phyloP scores from a whole-genome alignment of 2,329 filamentous ascomycete species.

The Calonectria pseudoturangicola region DNA sequence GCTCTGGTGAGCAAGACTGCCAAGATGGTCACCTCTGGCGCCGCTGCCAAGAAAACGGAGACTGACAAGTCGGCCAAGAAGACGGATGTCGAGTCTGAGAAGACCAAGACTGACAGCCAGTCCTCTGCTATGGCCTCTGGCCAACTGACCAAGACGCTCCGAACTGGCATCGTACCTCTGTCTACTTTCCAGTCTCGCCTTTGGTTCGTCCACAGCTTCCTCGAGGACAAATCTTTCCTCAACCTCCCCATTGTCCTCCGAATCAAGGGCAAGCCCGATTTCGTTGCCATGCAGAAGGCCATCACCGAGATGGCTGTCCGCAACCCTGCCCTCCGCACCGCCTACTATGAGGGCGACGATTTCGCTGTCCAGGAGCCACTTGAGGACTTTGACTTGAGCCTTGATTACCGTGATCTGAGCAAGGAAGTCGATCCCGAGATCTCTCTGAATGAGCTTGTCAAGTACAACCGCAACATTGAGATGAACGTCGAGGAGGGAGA shows the following conservation, averaged over 20 bases:
- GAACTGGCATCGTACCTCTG: constrained; percentile 42
- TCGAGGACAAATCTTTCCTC: constrained; percentile 52
- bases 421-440: constrained; percentile 36
- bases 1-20: constrained; percentile 49
- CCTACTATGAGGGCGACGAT: constrained; percentile 51
- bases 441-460: constrained; percentile 43
- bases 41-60: constrained; percentile 41
- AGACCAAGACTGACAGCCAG: constrained; percentile 31
- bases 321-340: constrained; percentile 49
- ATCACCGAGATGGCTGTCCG: constrained; percentile 49
- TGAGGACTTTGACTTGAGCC: constrained; percentile 47
- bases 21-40: constrained; percentile 45
- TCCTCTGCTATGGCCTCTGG: constrained; percentile 50
- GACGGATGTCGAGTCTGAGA: constrained; percentile 32
- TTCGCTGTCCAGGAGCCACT: constrained; percentile 49
- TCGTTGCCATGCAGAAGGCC: constrained; percentile 42
- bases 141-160: constrained; percentile 44
- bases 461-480: constrained; percentile 49
- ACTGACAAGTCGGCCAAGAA: constrained; percentile 46
- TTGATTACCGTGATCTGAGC: constrained; percentile 48
- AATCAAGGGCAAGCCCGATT: constrained; percentile 51
- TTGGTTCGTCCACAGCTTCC: constrained; percentile 53
- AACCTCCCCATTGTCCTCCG: constrained; percentile 51
- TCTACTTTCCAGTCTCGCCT: constrained; percentile 54
- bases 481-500: constrained; percentile 52